phyloP scores from a whole-genome alignment of 1,284 basidiomycete genomes.

The Xanthoconium separans region DNA sequence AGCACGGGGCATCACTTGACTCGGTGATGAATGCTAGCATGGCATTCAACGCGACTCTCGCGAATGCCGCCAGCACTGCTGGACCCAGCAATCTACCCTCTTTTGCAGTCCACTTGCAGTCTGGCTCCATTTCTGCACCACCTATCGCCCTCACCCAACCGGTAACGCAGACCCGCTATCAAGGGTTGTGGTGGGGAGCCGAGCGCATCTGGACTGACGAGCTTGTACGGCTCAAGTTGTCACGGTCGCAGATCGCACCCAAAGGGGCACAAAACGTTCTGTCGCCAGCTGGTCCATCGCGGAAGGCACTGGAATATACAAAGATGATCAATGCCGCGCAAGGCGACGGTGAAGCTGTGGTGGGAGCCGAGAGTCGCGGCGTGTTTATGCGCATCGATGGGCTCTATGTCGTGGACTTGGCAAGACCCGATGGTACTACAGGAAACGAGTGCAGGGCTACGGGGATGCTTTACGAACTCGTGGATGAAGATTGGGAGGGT shows the following conservation, averaged over 20 bases:
- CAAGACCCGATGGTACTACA: slow-evolving; percentile 26
- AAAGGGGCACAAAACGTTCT: slow-evolving; percentile 55
- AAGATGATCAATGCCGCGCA: slow-evolving; percentile 22
- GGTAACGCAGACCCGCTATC: slow-evolving; percentile 56
- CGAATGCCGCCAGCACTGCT: background rate
- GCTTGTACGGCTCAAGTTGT: slow-evolving; percentile 74
- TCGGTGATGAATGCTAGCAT: slow-evolving; percentile 37
- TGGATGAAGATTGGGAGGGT: slow-evolving; percentile 67
- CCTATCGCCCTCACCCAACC: slow-evolving; percentile 31
- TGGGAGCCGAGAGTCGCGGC: slow-evolving; percentile 59
- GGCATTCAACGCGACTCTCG: slow-evolving; percentile 35
- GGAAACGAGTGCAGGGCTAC: slow-evolving; percentile 61
- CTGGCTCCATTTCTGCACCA: slow-evolving; percentile 11
- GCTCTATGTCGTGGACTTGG: slow-evolving; percentile 55
- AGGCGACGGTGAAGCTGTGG: slow-evolving; percentile 29
- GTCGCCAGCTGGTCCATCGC: slow-evolving; percentile 58
- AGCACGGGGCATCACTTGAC: slow-evolving; percentile 25
- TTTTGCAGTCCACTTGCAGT: background rate
- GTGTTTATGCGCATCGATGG: slow-evolving; percentile 67
- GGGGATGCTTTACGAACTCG: slow-evolving; percentile 73
- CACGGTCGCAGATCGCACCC: slow-evolving; percentile 63
- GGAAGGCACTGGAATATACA: slow-evolving; percentile 35
- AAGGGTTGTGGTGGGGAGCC: slow-evolving; percentile 86
- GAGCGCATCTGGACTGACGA: slow-evolving; percentile 89
- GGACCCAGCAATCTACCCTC: slow-evolving; percentile 10